These are phyloP conservation scores for Phytophthora podocarpi DNA, from an alignment of 352 stramenopile species.

Conservation along the genomic window DNA sequence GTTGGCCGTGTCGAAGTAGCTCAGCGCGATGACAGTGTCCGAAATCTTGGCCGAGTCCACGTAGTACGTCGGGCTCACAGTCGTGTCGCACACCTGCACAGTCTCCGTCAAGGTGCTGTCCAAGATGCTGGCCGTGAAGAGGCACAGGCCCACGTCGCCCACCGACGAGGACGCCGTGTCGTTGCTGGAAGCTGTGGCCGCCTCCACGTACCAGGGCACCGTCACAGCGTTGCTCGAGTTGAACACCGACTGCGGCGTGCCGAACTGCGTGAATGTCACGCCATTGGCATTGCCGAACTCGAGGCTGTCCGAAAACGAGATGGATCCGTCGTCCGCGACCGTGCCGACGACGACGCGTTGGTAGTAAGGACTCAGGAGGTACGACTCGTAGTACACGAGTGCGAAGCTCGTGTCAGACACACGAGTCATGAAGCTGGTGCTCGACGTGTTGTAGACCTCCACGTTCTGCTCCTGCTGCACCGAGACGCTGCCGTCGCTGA, in stretches of 20 bases:
- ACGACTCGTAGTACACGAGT: slow-evolving; percentile 72
- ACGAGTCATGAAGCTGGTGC: slow-evolving; percentile 69
- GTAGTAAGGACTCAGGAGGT: slow-evolving; percentile 52
- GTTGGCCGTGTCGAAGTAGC: slow-evolving; percentile 75
- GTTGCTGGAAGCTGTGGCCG: slow-evolving; percentile 44
- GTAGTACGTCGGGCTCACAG: slow-evolving; percentile 71
- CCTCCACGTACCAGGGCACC: slow-evolving; percentile 73
- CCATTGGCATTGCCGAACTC: slow-evolving; percentile 62
- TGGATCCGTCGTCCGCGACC: slow-evolving; percentile 48
- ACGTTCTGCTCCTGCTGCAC: slow-evolving; percentile 51
- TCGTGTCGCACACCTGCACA: slow-evolving; percentile 52
- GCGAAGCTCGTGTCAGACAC: slow-evolving; percentile 72
- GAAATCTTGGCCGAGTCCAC: slow-evolving; percentile 70
- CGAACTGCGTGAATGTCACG: slow-evolving; percentile 51
- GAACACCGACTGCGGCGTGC: slow-evolving; percentile 64
- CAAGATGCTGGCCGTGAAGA: slow-evolving; percentile 52
- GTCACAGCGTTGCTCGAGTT: slow-evolving; percentile 66
- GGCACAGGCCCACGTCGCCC: slow-evolving; percentile 58
- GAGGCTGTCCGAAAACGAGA: slow-evolving; percentile 62
- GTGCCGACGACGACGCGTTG: slow-evolving; percentile 65
- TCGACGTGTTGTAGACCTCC: slow-evolving; percentile 60
- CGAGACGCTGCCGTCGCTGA: slow-evolving; percentile 46
- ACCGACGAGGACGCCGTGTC: slow-evolving; percentile 46
- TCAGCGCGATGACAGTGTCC: slow-evolving; percentile 62
- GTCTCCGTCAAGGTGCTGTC: slow-evolving; percentile 28